phyloP scores from a whole-genome alignment of 2,329 filamentous ascomycete species.

The Dactylellina parvicollis region DNA sequence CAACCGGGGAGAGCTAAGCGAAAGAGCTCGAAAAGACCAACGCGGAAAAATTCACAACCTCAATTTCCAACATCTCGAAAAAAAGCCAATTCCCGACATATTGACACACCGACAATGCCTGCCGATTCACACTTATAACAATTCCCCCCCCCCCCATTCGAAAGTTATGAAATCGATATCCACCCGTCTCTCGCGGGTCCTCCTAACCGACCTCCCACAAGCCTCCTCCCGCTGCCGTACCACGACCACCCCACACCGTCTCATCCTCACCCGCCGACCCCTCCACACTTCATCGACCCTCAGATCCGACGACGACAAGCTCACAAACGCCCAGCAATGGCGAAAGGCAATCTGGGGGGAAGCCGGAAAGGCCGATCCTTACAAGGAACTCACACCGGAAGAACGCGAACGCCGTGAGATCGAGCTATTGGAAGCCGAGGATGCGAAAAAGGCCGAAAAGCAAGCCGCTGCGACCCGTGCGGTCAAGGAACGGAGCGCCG shows the following conservation, averaged over 20 bases:
- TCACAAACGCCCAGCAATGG: slow-evolving; percentile 37
- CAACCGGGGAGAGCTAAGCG: not conserved
- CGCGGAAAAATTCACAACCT: slow-evolving; percentile 42
- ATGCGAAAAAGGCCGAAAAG: slow-evolving; percentile 16
- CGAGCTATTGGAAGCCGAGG: slow-evolving; percentile 20
- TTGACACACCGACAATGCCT: slow-evolving; percentile 13
- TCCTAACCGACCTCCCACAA: slow-evolving; percentile 32
- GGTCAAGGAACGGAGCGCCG: not conserved
- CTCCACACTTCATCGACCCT: slow-evolving; percentile 18
- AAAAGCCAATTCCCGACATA: not conserved
- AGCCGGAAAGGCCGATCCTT: slow-evolving; percentile 34
- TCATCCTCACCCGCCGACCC: slow-evolving; percentile 7
- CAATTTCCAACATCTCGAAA: slow-evolving; percentile 12
- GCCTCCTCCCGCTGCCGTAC: slow-evolving; percentile 1
- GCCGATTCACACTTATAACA: not conserved
- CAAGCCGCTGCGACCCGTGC: not conserved
- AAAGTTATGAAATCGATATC: slow-evolving; percentile 27
- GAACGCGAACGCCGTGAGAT: slow-evolving; percentile 43
- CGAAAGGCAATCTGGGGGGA: slow-evolving; percentile 45
- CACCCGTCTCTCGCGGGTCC: slow-evolving; percentile 35
- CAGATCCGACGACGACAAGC: slow-evolving; percentile 15
- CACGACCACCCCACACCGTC: not conserved
- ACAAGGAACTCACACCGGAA: slow-evolving; percentile 37
- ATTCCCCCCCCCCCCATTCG: too few species aligned
- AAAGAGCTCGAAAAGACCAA: slow-evolving; percentile 19